phyloP scores from a whole-genome alignment of 2,329 filamentous ascomycete species.

The Pestalotiopsis sp. region DNA sequence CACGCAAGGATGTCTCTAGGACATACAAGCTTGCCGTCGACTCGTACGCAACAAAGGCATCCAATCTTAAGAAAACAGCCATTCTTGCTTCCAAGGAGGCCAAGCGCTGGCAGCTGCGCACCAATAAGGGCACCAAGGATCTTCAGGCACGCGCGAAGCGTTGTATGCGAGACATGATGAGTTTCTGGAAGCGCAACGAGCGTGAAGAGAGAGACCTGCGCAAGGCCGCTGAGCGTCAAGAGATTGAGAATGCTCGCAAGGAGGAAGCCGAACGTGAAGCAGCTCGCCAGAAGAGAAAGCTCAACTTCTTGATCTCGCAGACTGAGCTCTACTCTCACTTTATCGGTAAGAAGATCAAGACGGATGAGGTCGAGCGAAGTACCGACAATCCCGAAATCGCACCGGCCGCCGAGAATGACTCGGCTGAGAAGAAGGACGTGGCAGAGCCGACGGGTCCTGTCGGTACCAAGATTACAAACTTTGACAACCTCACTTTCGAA shows the following conservation, averaged over 20 bases:
- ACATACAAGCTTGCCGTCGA: conserved; percentile 85
- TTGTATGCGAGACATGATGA: conserved; percentile 99
- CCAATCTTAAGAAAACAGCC: conserved; percentile 97
- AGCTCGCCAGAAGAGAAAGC: conserved; percentile 94
- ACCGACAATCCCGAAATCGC: conserved; percentile 78
- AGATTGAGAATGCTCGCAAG: conserved; percentile 94
- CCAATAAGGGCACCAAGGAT: conserved; percentile 98
- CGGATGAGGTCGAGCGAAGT: conserved; percentile 87
- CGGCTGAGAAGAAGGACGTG: conserved; percentile 45
- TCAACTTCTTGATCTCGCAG: conserved; percentile 98
- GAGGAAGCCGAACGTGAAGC: conserved; percentile 97
- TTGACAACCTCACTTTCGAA: conserved; percentile 94
- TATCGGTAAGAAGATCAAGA: conserved; percentile 99
- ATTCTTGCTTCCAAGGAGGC: conserved; percentile 97
- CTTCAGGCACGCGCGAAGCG: conserved; percentile 95
- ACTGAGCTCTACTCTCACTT: conserved; percentile 99
- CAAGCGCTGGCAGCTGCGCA: conserved; percentile 93
- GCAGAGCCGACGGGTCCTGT: conserved; percentile 54
- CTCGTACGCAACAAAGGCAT: conserved; percentile 82
- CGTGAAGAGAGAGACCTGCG: conserved; percentile 93
- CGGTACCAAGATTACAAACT: conserved; percentile 79
- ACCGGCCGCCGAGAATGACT: conserved; percentile 47
- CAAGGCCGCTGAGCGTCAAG: conserved; percentile 91
- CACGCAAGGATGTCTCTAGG: conserved; percentile 90
- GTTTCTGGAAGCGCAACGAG: conserved; percentile 99